Conservation (phyloP, 2,329 filamentous ascomycete genomes). For the Colletotrichum trifolii region DNA sequence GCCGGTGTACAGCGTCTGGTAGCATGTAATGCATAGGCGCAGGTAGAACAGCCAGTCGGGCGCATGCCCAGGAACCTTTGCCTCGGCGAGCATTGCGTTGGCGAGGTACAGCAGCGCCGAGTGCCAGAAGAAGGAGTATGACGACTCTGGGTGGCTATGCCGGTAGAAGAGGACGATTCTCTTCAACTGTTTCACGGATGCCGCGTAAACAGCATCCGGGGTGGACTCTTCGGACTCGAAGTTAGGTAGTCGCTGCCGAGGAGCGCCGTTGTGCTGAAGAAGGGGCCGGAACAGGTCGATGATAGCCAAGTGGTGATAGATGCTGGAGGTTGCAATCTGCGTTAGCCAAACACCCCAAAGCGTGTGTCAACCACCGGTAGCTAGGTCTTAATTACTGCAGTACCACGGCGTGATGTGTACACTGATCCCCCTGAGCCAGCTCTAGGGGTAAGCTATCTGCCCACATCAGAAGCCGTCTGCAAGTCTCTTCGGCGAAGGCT, state of each 20-base stretch:
- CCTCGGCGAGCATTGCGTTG: constrained; percentile 48
- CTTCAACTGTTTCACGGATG: constrained; percentile 52
- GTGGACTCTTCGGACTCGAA: constrained; percentile 45
- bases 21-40: constrained; percentile 51
- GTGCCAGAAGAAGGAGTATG: constrained; percentile 53
- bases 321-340: constrained; percentile 40
- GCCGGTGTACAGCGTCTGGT: constrained; percentile 47
- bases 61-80: constrained; percentile 29
- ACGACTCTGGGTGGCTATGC: constrained; percentile 45
- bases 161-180: constrained; percentile 51
- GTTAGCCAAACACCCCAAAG: too few species aligned
- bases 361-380: too few species aligned
- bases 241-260: constrained; percentile 39
- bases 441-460: too few species aligned
- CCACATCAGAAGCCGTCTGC: too few species aligned
- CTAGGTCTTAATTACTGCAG: constrained; percentile 54
- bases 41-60: constrained; percentile 49
- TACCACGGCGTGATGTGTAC: constrained; percentile 47
- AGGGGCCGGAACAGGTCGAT: constrained; percentile 49
- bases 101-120: constrained; percentile 51
- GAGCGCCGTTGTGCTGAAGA: constrained; percentile 14
- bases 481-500: too few species aligned
- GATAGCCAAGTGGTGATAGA: constrained; percentile 51
- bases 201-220: constrained; percentile 44
- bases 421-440: constrained; percentile 42